Evolutionary conservation across 192 early-diverging fungal species (phyloP).

Genomic region (Powellomyces hirtus): DNA sequence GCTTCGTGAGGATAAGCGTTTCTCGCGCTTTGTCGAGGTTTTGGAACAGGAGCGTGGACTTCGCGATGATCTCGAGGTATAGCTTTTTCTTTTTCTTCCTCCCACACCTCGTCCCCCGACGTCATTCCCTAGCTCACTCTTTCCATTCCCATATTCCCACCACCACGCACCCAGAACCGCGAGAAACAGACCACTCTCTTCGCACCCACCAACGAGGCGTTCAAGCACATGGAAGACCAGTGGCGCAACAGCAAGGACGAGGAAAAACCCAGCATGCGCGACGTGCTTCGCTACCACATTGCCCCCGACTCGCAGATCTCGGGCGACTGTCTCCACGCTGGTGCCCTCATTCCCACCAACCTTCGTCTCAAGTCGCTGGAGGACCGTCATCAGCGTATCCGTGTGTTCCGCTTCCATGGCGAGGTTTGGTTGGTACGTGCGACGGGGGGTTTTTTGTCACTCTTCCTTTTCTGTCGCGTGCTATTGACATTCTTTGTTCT

Average conservation of each 20-base stretch:
- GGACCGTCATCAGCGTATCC: constrained; percentile 35
- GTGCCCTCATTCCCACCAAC: constrained; percentile 26
- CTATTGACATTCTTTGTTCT: too few relatives aligned
- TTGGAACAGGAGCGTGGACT: constrained; percentile 28
- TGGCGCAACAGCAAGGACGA: background rate
- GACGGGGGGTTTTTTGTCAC: constrained; percentile 8
- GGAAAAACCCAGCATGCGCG: background rate
- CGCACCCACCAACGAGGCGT: constrained; percentile 30
- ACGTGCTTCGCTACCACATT: constrained; percentile 33
- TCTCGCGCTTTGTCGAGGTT: constrained; percentile 25
- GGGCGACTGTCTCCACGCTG: constrained; percentile 15
- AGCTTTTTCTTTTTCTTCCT: too few relatives aligned
- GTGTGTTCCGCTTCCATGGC: constrained; percentile 17
- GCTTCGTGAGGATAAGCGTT: constrained; percentile 16
- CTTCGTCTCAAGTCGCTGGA: constrained; percentile 23
- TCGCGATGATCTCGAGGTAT: constrained; percentile 34
- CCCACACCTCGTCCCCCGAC: too few relatives aligned
- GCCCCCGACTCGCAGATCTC: constrained; percentile 21
- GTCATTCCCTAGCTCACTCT: too few relatives aligned
- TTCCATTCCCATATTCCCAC: too few relatives aligned
- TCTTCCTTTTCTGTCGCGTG: too few relatives aligned
- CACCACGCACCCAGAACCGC: too few relatives aligned
- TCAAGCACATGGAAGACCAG: constrained; percentile 14
- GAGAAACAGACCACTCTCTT: background rate
- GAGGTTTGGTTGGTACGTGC: constrained; percentile 25